Evolutionary conservation across 192 early-diverging fungal species (phyloP).

Genomic region (Polychytrium aggregatum): DNA sequence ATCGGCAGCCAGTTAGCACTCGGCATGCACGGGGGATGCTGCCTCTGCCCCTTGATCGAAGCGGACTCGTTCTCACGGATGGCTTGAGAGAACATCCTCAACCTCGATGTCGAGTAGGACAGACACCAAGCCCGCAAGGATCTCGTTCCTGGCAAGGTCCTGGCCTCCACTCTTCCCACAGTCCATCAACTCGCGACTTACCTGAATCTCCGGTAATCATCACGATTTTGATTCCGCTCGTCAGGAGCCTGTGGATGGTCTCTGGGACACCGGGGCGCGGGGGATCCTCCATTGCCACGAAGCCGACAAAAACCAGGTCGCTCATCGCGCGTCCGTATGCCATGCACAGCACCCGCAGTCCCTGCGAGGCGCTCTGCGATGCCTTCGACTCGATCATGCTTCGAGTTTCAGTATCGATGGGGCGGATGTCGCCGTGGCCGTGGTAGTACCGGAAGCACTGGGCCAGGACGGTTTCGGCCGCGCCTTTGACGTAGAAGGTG

Average conservation of each 20-base stretch:
- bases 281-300: conserved; percentile 89
- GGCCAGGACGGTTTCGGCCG: conserved; percentile 67
- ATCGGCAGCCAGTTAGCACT: too few relatives aligned
- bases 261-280: conserved; percentile 67
- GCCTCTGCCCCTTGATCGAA: too few relatives aligned
- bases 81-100: too few relatives aligned
- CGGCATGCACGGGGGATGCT: too few relatives aligned
- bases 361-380: conserved; percentile 58
- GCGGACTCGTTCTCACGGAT: too few relatives aligned
- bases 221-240: conserved; percentile 77
- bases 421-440: conserved; percentile 29
- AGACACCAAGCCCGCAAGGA: too few relatives aligned
- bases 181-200: too few relatives aligned
- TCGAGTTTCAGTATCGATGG: conserved; percentile 39
- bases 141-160: too few relatives aligned
- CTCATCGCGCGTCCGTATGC: conserved; percentile 51
- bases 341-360: conserved; percentile 78
- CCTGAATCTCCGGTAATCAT: conserved; percentile 97
- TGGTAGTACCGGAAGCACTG: conserved; percentile 56
- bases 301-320: conserved; percentile 62
- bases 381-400: conserved; percentile 48
- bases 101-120: too few relatives aligned
- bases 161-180: too few relatives aligned
- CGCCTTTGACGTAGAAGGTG: conserved; percentile 70
- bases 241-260: conserved; percentile 57